These are phyloP conservation scores for Zychaea mexicana DNA, from an alignment of 371 early-diverging fungal genomes.

Conservation along the genomic window DNA sequence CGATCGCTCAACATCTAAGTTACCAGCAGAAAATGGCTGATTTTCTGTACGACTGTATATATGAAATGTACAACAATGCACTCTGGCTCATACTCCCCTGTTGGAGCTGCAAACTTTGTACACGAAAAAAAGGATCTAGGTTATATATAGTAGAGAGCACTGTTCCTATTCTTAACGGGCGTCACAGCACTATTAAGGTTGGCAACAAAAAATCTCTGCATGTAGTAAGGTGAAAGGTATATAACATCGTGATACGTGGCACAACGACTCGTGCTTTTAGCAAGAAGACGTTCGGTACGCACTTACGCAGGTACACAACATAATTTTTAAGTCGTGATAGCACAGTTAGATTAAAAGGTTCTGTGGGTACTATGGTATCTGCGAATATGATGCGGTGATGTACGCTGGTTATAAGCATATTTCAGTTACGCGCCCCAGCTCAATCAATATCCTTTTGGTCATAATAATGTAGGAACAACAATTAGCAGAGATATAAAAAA, in stretches of 20 bases:
- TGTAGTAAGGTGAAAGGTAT: neutral
- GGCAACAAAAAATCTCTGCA: neutral
- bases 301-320: neutral
- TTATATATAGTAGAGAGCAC: too few species aligned
- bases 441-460: too few species aligned
- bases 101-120: too few species aligned
- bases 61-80: neutral
- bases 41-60: neutral
- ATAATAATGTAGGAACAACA: too few species aligned
- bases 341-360: neutral
- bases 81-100: neutral
- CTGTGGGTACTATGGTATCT: neutral
- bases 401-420: too few species aligned
- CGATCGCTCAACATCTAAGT: neutral
- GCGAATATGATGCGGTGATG: too few species aligned
- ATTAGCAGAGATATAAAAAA: neutral
- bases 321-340: neutral
- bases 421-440: too few species aligned
- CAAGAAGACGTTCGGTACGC: neutral
- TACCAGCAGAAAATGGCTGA: neutral
- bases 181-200: neutral
- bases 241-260: slow-evolving; percentile 1
- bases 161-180: too few species aligned
- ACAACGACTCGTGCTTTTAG: neutral
- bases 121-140: too few species aligned